Evolutionary conservation across 768 basidiomycete species (phyloP), one percentile per base, ranked within the genome.

Genomic region (Russula lepida): DNA sequence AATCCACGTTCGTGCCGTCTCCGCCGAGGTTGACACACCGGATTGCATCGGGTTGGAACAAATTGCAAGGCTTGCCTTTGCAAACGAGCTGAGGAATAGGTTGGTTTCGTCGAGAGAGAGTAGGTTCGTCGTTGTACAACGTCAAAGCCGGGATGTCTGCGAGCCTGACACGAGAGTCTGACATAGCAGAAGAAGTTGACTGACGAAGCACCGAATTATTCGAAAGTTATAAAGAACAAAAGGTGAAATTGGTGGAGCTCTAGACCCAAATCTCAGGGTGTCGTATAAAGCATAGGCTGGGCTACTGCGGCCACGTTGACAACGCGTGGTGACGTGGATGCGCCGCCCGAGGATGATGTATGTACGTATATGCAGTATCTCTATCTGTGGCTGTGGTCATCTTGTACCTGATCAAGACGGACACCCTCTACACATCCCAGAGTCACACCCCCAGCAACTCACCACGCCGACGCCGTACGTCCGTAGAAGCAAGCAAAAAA

Each of bases 391-490:
- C 48, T 30, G 28, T 49, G n/a, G n/a, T 21, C 49, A 15, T 15
- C n/a, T 6, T 33, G 6, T 21, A 33, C 33, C 28, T 23, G 21
- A 32, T 33, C 46, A 62, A 11, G 37, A 13, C 19, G 61, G 51
- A 69, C 89, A 91, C 5, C 82, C 85, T 54, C 83, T 80, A 70
- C 89, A 91, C 47, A 86, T 74, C 15, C 86, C 86, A 65, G 84
- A 84, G 4, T 78, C 74, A 72, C 95, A 98, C 13, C 95, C 95
- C 81, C 83, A 87, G 71, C 95, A 98, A 69, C 90, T 95, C 19
- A 76, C 74, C 8, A 84, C 83, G 7, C 85, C 87, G 5, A 92
- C 74, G 3, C 92, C 93, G 35, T 80, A 79, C 33, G 85, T 90
- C 63, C 84, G 83, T 62, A 97, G 72, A 7, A 85, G 67, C 51